Evolutionary conservation across 2,329 filamentous ascomycete genomes (phyloP), one percentile per base, ranked within the genome.

Genomic region (Fusarium ambrosium): DNA sequence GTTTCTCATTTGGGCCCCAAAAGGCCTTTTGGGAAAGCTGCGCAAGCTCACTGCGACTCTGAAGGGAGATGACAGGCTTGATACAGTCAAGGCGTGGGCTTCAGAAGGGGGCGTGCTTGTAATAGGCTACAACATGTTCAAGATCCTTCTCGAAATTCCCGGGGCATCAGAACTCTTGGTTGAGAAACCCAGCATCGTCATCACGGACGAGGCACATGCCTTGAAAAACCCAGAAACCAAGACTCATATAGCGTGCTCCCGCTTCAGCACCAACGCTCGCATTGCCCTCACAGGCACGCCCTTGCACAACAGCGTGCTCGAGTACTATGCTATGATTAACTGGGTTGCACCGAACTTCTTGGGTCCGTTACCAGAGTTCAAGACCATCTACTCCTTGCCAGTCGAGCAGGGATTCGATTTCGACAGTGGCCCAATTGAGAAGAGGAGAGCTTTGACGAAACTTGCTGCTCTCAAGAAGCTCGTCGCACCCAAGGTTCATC

Each of bases 271-370:
- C 0, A 89, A 85, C 64, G 92, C 88, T 69, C 91, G 95, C 13
- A 93, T 98, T 73, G 95, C 95, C 7, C 86, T 98, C 71, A 97
- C 95, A 1, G 95, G 95, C 1, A 96, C 95, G 0, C 95, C 95
- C 1, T 85, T 98, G 62, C 92, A 94, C 6, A 98, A 98, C 79
- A 93, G 94, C 62, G 90, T 98, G 0, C 85, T 89, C 32, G 95
- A 98, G 77, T 97, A 97, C 79, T 95, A 92, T 79, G 85, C 91
- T n/a, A 94, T 97, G 90, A 92, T 98, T 68, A 89, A 95, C 72
- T 98, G 95, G 94, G 91, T 97, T 61, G 92, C 94, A 2, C 93
- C 94, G 0, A 90, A 90, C 27, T 98, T 94, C 80, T 86, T 98
- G 4, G 95, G 94, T 1, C 87, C 89, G 4, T 82, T 87, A 11